phyloP scores from a whole-genome alignment of 148 eudicot genomes.

The Vaccinium myrtillus region DNA sequence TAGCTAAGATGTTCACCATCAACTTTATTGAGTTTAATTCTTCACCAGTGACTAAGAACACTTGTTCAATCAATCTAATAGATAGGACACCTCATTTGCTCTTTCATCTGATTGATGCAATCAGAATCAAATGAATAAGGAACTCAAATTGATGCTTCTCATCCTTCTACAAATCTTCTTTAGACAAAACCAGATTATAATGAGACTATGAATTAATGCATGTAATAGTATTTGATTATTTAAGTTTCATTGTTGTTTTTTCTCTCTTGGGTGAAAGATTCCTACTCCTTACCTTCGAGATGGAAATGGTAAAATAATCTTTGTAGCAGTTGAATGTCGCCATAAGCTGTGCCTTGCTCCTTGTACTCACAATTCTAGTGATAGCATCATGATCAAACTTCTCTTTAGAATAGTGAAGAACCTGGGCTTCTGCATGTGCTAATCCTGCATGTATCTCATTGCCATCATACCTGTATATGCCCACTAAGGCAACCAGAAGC shows the following conservation, averaged over 20 bases:
- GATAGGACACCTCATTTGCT: background rate
- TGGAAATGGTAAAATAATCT: constrained; percentile 60
- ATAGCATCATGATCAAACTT: constrained; percentile 66
- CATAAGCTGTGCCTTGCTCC: constrained; percentile 79
- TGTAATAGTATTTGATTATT: no score
- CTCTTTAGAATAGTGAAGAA: constrained; percentile 47
- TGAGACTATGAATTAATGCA: no score
- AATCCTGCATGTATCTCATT: constrained; percentile 46
- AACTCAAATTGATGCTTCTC: no score
- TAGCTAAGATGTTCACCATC: background rate
- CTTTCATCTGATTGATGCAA: background rate
- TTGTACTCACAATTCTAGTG: constrained; percentile 64
- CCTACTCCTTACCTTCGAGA: constrained; percentile 52
- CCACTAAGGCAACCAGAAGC: constrained; percentile 67
- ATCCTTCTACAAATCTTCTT: no score
- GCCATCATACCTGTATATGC: constrained; percentile 66
- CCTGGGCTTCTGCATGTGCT: constrained; percentile 62
- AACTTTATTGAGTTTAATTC: background rate
- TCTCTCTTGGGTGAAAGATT: background rate
- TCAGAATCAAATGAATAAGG: no score
- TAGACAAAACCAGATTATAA: no score
- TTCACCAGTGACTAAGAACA: no score
- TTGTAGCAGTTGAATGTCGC: constrained; percentile 76
- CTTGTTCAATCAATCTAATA: no score
- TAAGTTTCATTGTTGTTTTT: no score